phyloP scores from a whole-genome alignment of 495 filamentous ascomycete species.

The Daldinia decipiens region DNA sequence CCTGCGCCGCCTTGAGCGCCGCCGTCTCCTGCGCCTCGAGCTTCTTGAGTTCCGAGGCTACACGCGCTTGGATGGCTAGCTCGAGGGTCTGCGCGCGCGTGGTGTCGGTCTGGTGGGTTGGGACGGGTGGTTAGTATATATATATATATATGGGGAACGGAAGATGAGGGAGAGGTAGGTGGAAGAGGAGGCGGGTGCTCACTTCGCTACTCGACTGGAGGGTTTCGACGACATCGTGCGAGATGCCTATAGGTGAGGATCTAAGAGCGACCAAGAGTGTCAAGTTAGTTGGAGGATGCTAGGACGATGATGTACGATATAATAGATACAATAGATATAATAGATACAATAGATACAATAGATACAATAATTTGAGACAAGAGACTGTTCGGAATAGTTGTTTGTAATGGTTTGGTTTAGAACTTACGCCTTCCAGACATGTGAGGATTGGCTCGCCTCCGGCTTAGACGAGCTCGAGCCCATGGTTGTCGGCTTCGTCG shows the following conservation, averaged over 20 bases:
- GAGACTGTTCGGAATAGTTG: neutral
- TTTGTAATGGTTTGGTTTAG: neutral
- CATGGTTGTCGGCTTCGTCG: slow-evolving; percentile 51
- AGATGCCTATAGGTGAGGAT: slow-evolving; percentile 85
- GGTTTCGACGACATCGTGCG: slow-evolving; percentile 80
- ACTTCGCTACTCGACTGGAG: slow-evolving; percentile 90
- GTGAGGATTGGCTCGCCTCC: slow-evolving; percentile 49
- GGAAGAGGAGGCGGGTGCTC: slow-evolving; percentile 35
- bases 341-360: no score
- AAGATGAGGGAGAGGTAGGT: neutral
- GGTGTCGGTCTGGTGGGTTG: slow-evolving; percentile 74
- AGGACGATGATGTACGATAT: neutral
- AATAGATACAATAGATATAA: no score
- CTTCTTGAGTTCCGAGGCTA: slow-evolving; percentile 82
- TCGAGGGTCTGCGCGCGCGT: slow-evolving; percentile 85
- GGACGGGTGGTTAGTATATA: slow-evolving; percentile 17
- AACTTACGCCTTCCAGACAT: slow-evolving; percentile 62
- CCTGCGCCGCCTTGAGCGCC: slow-evolving; percentile 70
- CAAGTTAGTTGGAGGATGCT: slow-evolving; percentile 17
- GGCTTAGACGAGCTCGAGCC: slow-evolving; percentile 63
- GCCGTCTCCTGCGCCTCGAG: slow-evolving; percentile 67
- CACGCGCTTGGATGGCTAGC: slow-evolving; percentile 87
- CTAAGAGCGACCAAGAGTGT: slow-evolving; percentile 56
- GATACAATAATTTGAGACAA: no score
- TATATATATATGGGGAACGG: neutral